Evolutionary conservation across 1,284 basidiomycete species (phyloP), one percentile per base, ranked within the genome.

Genomic region (Fistulina hepatica): DNA sequence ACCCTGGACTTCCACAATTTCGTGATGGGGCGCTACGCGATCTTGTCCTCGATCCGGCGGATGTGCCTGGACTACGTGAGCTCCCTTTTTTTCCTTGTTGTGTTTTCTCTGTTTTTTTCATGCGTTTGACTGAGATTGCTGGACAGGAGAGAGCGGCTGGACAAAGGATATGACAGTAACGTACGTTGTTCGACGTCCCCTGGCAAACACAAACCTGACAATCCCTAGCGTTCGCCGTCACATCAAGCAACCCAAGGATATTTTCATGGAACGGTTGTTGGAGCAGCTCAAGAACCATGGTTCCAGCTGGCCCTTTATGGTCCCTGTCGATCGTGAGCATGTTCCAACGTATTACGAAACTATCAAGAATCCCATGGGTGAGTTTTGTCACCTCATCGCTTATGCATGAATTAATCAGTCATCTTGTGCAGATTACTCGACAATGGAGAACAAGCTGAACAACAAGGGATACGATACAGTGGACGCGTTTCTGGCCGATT

Each of bases 361-460:
- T 36, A 84, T 97, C 57, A 84, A 80, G 52, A 67, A 82, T 40
- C 94, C 94, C 1, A 97, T 98, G 93, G 93, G 91, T 91, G 48
- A 43, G 77, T 64, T 12, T 34, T 8, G 15, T 25, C 19, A 7
- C 20, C 21, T 33, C 17, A 11, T 37, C 34, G 15, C 16, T 36
- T 30, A 25, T 30, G 19, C 34, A 10, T 16, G 40, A 4, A 33
- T 34, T 21, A 19, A 32, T 24, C 31, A 22, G n/a, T 24, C 5
- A 37, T 26, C 7, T 19, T 19, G 11, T 9, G 28, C 28, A 92
- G 94, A 98, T 57, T 75, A 98, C 42, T 69, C 69, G 37, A 95
- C 89, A 2, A 97, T 98, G 81, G 85, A 92, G 54, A 73, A 81
- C 57, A 97, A 93, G 58, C 74, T 98, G 20, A 85, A 93, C 42